Base-by-base conservation (phyloP, 2,329 filamentous ascomycete species). In the Fusarium virguliforme region DNA sequence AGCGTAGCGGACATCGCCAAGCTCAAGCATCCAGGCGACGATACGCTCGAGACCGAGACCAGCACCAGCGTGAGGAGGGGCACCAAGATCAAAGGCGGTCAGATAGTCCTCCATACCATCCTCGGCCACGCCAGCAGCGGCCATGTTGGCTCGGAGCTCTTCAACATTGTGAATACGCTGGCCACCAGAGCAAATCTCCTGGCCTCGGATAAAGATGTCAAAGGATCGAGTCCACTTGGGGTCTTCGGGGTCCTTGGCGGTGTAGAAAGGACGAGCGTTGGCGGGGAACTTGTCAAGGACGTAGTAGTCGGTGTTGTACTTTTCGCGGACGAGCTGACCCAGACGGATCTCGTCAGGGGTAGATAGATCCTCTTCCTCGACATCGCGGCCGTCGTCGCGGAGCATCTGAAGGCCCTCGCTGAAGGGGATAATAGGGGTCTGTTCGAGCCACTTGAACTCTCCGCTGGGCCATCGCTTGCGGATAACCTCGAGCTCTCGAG, bases 201-300 rank as follows among this genome's bases (percentile, higher is more conserved):
- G 95, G 1, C 95, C 95, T 32, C 95, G 92, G 46, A 97, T 88
- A 83, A 98, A 98, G 64, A 98, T 97, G 79, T 98, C 95, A 75
- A 97, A 98, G 0, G 95, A 97, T 79, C 97, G 97, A 56, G 95
- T 98, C 79, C 90, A 89, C 35, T 87, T 85, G 12, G 88, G 85
- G 76, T 97, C 89, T 15, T 91, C 85, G 2, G 91, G 88, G 69
- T 97, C 93, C 30, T 91, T 91, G 88, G 97, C 95, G 1, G 95
- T 94, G 78, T 98, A 97, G 82, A 98, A 97, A 0, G 95, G 95
- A 46, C 95, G 89, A 3, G 93, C 95, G 7, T 90, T 91, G 24
- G 89, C 85, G 1, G 95, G 95, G 84, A 98, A 98, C 78, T 97
- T 97, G 86, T 98, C 95, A 41, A 98, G 87, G 69, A 98, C 92